Evolutionary conservation across 2,329 filamentous ascomycete species (phyloP), one percentile per base, ranked within the genome.

Genomic region (Cytospora piceae): DNA sequence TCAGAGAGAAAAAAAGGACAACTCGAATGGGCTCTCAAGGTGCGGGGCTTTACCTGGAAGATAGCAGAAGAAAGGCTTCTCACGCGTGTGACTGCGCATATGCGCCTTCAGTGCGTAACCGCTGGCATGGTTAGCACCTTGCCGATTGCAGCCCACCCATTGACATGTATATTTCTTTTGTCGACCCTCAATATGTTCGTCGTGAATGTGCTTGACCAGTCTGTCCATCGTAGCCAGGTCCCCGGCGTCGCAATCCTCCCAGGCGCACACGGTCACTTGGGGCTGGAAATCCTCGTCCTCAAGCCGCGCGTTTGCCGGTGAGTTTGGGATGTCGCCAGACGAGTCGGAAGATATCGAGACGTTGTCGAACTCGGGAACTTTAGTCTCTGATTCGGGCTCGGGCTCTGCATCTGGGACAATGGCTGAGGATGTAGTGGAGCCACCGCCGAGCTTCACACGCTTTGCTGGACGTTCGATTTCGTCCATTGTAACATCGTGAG

Each of bases 81-180:
- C 95, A 74, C 95, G 87, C 1, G 95, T 99, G 77, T 99, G 95
- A 75, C 94, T 97, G 71, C 95, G 85, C 94, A 99, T 97, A 75
- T 99, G 95, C 12, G 95, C 95, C 76, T 96, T 94, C 69, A 99
- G 81, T 5, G 95, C 95, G 79, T 99, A 99, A 2, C 93, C 95
- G 73, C 93, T 97, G 1, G 94, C 94, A 78, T 99, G 95, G 22
- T 92, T 89, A 78, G 95, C 88, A 67, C 93, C 93, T 80, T 97
- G 98, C 68, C 94, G 82, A 61, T 84, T 85, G 76, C 95, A 99
- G 70, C 94, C 94, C 67, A 86, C 87, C 95, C 95, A 99, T 79
- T 98, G 94, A 79, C 95, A 99, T n/a, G 92, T 93, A 76, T 98
- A 98, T 77, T 95, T 97, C 80, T 96, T 97, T 80, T 95, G 92